Evolutionary conservation across 2,329 filamentous ascomycete genomes (phyloP), one percentile per base, ranked within the genome.

Genomic region (Paecilomyces fulvus): DNA sequence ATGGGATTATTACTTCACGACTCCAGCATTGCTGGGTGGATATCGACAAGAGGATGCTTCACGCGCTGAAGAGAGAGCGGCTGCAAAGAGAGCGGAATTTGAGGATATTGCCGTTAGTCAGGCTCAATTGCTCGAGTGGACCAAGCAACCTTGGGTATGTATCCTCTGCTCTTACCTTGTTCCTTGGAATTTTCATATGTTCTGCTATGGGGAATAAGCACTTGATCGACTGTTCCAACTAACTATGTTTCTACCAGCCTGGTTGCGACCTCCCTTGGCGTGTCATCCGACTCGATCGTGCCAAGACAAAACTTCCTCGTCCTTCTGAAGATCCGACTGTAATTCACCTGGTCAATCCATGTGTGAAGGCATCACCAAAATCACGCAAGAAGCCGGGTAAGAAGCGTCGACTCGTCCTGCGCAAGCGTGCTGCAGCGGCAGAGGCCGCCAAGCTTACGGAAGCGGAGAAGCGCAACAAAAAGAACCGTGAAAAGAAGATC

Each of bases 251-350:
- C n/a, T 37, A 48, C 33, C 20, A 75, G 72, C 72, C 73, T 12
- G 73, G 73, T 14, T 75, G 72, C 37, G 61, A 73, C 61, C 62
- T 75, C 2, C 69, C 73, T 3, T 75, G 73, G 73, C 70, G 72
- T 20, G 67, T 75, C 3, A 67, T 69, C 28, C 70, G 66, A 53
- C 60, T 75, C 12, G 72, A 73, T 53, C 58, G 67, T 11, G 64
- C 67, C 56, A 63, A 71, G 55, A 67, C 66, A 8, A 72, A 70
- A 55, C 31, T 65, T 17, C 64, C 67, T 0, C 60, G 54, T 2
- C 58, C 60, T 21, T 57, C 65, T 12, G 61, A 62, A 30, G 60
- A 65, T 48, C 57, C 65, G 11, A 56, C 63, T 28, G 30, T 3
- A 3, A 58, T 64, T 11, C 68, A 65, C 49, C 56, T 63, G 46